Evolutionary conservation across 805 yeast species (phyloP), one percentile per base, ranked within the genome.

Genomic region (Ascoidea tarda): DNA sequence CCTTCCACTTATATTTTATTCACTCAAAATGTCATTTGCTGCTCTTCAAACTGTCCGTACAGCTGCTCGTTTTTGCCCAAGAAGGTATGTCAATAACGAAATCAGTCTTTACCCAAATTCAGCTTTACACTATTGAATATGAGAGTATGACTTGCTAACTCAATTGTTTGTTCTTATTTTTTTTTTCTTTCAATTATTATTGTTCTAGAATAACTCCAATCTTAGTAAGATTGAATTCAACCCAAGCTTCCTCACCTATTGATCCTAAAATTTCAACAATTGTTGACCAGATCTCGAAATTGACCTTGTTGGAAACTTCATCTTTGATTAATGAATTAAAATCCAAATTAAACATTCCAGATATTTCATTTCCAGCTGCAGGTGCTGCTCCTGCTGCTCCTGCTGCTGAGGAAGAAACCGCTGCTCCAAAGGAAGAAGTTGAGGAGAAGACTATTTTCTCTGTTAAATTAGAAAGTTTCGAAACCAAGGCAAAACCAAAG

Each of bases 401-500:
- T 6, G 82, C 81, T 44, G 83, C 80, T 47, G 78, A 76, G 46
- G 87, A 82, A 49, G 90, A 80, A 55, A 93, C 75, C 57, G 87
- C 73, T 56, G 89, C 79, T 55, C 87, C 80, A 61, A 84, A 82
- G 63, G 95, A 87, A 62, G 88, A 74, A 56, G 79, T 75, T 52
- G 95, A 89, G 70, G 97, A 89, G 72, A 85, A 91, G 78, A 87
- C 96, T 59, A 87, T 93, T 59, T 93, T 93, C 74, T 76, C 87
- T 64, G 72, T 91, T 67, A 93, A 91, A 73, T 81, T 91, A 64
- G 98, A 91, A 68, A 78, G 91, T 47, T 90, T 93, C 62, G 99
- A 93, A 63, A 80, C 98, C 55, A 90, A 89, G 73, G 71, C 95
- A 54, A 93, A 93, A 77, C 96, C 99, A 55, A 93, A 93, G 84